Evolutionary conservation across 345 rosid species (phyloP), one percentile per base, ranked within the genome.

Genomic region (Balakata baccata): DNA sequence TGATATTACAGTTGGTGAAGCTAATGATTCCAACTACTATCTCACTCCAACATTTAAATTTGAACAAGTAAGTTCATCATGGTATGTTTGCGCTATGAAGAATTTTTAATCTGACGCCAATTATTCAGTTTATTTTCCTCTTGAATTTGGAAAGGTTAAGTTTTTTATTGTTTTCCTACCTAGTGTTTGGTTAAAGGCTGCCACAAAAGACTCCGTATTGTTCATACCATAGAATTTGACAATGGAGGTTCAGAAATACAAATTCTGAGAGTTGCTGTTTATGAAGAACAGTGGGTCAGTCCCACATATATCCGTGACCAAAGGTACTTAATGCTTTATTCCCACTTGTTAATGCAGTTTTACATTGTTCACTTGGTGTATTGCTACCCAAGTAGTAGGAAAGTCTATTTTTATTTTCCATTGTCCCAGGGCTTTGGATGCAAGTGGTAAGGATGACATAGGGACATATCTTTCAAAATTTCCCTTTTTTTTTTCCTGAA

Each of bases 181-280:
- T 49, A 94, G 97, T 92, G 97, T 80, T 75, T 94, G 88, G 98
- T 94, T 67, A 94, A 92, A 85, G 96, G 98, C 72, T 94, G 97
- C 81, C 97, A 92, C 85, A 94, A 89, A 83, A 88, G 97, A 84
- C 89, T 94, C 37, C 89, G 98, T 10, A 86, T 90, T 74, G 89
- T 92, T 69, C 98, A 94, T 69, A 90, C 96, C 4, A 89, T 92
- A 62, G 95, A 94, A 64, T 92, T 94, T 74, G 81, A 78, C 77
- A 74, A 89, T n/a, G n/a, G n/a, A n/a, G n/a, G n/a, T 81, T 86
- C 93, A 49, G 88, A 88, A 60, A 79, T 94, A 75, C 98, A 89
- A 81, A 92, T 94, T 70, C 84, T 90, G 95, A 86, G 97, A 84
- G 97, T 92, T 85, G 97, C 95, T 43, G 87, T 86, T 74, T 92